Evolutionary conservation across 805 yeast species (phyloP).

Genomic region (Schwanniomyces pseudopolymorphus): DNA sequence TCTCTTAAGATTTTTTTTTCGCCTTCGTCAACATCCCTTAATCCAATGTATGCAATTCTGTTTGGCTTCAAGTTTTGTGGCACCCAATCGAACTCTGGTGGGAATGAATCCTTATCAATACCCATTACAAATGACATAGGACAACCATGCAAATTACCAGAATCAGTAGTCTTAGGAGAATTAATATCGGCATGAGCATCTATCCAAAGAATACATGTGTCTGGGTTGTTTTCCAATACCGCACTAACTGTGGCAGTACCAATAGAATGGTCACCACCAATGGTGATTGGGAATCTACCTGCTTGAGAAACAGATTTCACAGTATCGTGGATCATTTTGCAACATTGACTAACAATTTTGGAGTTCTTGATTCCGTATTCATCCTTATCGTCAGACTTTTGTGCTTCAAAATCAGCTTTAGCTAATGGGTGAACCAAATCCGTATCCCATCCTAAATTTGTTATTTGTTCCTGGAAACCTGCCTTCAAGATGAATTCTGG

Average conservation of each 20-base stretch:
- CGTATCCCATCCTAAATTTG: conserved; percentile 72
- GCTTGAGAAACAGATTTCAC: conserved; percentile 50
- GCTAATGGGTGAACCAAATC: conserved; percentile 53
- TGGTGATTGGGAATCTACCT: conserved; percentile 67
- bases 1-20: conserved; percentile 76
- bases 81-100: conserved; percentile 81
- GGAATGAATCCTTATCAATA: conserved; percentile 62
- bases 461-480: conserved; percentile 66
- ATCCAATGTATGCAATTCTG: conserved; percentile 87
- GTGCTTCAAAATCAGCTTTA: conserved; percentile 42
- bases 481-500: conserved; percentile 76
- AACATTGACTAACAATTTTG: conserved; percentile 70
- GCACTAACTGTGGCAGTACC: conserved; percentile 93
- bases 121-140: conserved; percentile 93
- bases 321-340: conserved; percentile 59
- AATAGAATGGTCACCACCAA: conserved; percentile 97
- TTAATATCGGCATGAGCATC: conserved; percentile 98
- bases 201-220: conserved; percentile 90
- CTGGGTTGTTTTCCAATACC: conserved; percentile 73
- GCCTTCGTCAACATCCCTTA: conserved; percentile 87
- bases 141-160: conserved; percentile 95
- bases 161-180: conserved; percentile 76
- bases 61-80: conserved; percentile 62
- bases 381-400: conserved; percentile 45
- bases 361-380: conserved; percentile 68